Base-by-base conservation (phyloP, 345 rosid genomes). In the Eucalyptus melliodora region DNA sequence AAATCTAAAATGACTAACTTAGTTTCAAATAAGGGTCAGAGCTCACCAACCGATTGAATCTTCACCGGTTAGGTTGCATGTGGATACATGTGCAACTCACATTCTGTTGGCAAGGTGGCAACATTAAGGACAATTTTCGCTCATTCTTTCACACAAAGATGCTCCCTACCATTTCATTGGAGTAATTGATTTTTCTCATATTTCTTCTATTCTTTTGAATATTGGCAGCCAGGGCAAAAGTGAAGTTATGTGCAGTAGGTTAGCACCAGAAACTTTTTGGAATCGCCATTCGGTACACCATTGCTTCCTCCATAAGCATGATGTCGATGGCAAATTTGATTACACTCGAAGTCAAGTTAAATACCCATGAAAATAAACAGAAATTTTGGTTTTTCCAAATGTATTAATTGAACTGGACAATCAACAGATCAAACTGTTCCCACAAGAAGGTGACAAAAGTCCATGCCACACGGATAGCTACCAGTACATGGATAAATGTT, bases 381-480 rank as follows among this genome's bases (percentile, higher is more conserved):
- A 19, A 17, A 80, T 47, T n/a, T 11, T 17, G 37, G 45, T 77
- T 40, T 55, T 65, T 30, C 69, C 60, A 72, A 60, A 55, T 86
- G 50, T 72, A 50, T 88, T 86, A 53, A 24, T 50, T 50, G 86
- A 89, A 92, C 95, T 96, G 97, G 95, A 98, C 97, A 14, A 91
- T 96, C 30, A 90, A 92, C 65, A 44, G 95, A 90, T 93, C 98
- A 1, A 94, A 92, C 72, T 96, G 97, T 89, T 94, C 93, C 87
- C 95, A 93, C 62, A 53, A 31, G 9, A 92, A 90, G 96, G 95
- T 1, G 94, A 67, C 6, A 87, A 89, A 11, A 91, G 89, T 62
- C 93, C 94, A 12, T 96, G 98, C 93, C 93, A n/a, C 2, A 65
- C 93, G 77, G 92, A 92, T 87, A 95, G 97, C 88, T 94, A 90